phyloP scores from a whole-genome alignment of 1,284 basidiomycete species.

The Ganoderma lucidum region DNA sequence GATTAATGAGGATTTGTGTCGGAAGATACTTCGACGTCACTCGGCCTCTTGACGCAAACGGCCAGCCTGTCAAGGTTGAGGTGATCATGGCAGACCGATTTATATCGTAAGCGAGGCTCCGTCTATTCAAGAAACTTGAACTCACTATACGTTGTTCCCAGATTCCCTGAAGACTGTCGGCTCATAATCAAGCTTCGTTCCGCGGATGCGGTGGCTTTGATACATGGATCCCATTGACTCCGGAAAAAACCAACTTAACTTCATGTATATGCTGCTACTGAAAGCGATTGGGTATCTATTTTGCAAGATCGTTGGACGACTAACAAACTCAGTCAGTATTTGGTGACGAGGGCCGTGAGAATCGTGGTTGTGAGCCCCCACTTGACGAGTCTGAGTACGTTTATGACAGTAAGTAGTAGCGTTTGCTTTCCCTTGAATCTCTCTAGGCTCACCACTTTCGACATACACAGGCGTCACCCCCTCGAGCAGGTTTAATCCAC shows the following conservation, averaged over 20 bases:
- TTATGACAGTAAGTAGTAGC: no score
- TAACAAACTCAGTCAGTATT: no score
- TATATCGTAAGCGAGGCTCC: slow-evolving; percentile 5
- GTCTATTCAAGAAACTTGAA: not conserved
- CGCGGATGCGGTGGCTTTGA: not conserved
- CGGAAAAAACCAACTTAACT: no score
- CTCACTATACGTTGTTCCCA: slow-evolving; percentile 21
- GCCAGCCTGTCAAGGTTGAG: not conserved
- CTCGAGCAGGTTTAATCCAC: no score
- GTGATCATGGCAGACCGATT: slow-evolving; percentile 5
- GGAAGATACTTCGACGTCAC: slow-evolving; percentile 25
- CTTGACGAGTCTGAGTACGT: no score
- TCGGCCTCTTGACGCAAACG: slow-evolving; percentile 4
- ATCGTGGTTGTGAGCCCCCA: no score
- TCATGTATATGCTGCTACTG: not conserved
- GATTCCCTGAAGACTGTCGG: slow-evolving; percentile 25
- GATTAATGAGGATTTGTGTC: not conserved
- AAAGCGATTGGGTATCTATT: not conserved
- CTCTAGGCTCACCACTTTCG: no score
- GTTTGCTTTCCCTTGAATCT: no score
- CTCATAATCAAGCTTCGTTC: not conserved
- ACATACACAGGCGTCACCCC: no score
- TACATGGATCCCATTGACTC: not conserved
- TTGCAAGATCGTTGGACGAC: no score
- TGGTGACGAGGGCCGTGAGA: no score